Conservation (phyloP, 495 filamentous ascomycete genomes). For the Penicillium bovifimosum region DNA sequence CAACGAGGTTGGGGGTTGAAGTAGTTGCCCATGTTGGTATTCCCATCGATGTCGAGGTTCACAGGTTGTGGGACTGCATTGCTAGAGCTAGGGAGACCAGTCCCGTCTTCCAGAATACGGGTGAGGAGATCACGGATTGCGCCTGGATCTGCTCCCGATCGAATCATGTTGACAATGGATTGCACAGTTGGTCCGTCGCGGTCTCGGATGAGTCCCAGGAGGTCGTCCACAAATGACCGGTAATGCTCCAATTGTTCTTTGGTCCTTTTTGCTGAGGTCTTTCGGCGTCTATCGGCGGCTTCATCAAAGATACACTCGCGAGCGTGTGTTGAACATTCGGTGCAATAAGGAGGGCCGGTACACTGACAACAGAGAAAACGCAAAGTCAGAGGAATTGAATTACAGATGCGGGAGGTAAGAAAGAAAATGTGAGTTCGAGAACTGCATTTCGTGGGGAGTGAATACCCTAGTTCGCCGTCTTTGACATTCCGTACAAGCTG, state of each 20-base stretch:
- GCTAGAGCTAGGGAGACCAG: background rate
- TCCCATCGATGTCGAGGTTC: background rate
- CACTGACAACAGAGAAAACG: slow-evolving; percentile 17
- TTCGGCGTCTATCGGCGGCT: slow-evolving; percentile 37
- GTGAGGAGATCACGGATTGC: background rate
- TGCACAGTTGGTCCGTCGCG: slow-evolving; percentile 17
- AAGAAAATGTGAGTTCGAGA: background rate
- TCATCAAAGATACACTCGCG: slow-evolving; percentile 38
- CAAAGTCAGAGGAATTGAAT: slow-evolving; percentile 2
- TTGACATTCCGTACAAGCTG: slow-evolving; percentile 41
- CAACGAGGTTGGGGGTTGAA: background rate
- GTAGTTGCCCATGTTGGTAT: background rate
- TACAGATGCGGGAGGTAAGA: background rate
- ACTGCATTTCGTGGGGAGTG: background rate
- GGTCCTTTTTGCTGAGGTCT: slow-evolving; percentile 28
- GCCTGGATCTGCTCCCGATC: slow-evolving; percentile 4
- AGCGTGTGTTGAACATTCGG: slow-evolving; percentile 33
- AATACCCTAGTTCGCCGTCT: slow-evolving; percentile 39
- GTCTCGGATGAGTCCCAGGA: slow-evolving; percentile 26
- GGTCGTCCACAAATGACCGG: slow-evolving; percentile 24
- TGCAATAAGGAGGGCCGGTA: slow-evolving; percentile 26
- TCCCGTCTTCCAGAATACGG: background rate
- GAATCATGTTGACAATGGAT: slow-evolving; percentile 25
- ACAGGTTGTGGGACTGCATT: background rate
- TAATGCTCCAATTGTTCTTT: slow-evolving; percentile 30